Base-by-base conservation (phyloP, 2,329 filamentous ascomycete genomes). In the Hypoxylon sp. region DNA sequence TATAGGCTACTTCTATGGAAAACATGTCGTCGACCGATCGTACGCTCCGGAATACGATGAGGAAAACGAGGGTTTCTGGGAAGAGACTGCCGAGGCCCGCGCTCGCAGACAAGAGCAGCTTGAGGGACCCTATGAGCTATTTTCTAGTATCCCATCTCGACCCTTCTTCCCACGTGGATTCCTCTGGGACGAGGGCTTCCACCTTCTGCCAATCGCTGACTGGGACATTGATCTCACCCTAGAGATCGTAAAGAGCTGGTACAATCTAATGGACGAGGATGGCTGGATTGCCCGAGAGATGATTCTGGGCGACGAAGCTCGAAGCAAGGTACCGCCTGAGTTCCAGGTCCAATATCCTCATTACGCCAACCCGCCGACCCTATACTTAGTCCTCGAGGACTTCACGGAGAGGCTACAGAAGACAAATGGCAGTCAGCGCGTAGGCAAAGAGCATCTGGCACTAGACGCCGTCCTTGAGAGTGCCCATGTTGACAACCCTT, bases 241-340 rank as follows among this genome's bases (percentile, higher is more conserved):
- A 31, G 94, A 98, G 70, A 94, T 99, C 71, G 88, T 98, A 69
- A 93, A 92, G 82, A 97, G 93, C 81, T 99, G 96, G 96, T 97
- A 97, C 83, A 94, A 91, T 71, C 88, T 97, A 17, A 97, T 98
- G 88, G 96, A 99, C 72, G 92, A 96, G 14, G 94, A 98, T 78
- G 96, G 96, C 59, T 99, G 96, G 96, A 98, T 99, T 77, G 93
- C 91, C 2, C 91, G 96, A 56, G 96, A 99, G 83, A 94, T 98
- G 81, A 98, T 99, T 66, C 87, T 99, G 1, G 96, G 96, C 1
- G 81, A 87, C 2, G 96, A 99, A 82, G 96, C 96, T 51, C 90
- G 95, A 70, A 97, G 92, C 86, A 98, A 98, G 81, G 96, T 99
- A 1, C 96, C 96, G 0, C 80, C 86, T 3, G 94, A 98, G 80